Evolutionary conservation across 768 basidiomycete species (phyloP).

Genomic region (Cubamyces sp.): DNA sequence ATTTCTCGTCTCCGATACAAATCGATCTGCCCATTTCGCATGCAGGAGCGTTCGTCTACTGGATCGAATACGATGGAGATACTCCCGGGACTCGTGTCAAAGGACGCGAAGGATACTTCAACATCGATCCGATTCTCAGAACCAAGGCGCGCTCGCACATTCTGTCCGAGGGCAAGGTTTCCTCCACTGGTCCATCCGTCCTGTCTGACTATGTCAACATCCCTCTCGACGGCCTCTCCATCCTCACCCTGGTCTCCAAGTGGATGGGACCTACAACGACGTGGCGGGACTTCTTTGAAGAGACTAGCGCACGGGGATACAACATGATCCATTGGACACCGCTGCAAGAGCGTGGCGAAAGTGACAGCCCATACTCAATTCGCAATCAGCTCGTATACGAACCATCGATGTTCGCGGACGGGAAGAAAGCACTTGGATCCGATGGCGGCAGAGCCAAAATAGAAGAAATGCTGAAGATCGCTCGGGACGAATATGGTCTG

Average conservation of each 20-base stretch:
- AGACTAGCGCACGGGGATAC: slow-evolving; percentile 89
- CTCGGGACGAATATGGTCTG: slow-evolving; percentile 85
- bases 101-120: slow-evolving; percentile 93
- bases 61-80: slow-evolving; percentile 86
- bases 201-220: slow-evolving; percentile 61
- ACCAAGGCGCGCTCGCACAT: slow-evolving; percentile 75
- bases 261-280: slow-evolving; percentile 90
- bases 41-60: slow-evolving; percentile 95
- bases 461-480: slow-evolving; percentile 65
- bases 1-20: slow-evolving; percentile 90
- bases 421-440: slow-evolving; percentile 35
- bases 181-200: slow-evolving; percentile 55
- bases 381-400: slow-evolving; percentile 86
- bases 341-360: slow-evolving; percentile 87
- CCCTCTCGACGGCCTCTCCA: slow-evolving; percentile 85
- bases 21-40: slow-evolving; percentile 96
- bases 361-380: slow-evolving; percentile 93
- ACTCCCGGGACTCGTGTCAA: slow-evolving; percentile 62
- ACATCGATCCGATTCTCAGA: slow-evolving; percentile 89
- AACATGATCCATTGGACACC: slow-evolving; percentile 99
- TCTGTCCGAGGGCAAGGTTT: slow-evolving; percentile 55
- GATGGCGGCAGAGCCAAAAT: slow-evolving; percentile 62
- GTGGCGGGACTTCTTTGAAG: slow-evolving; percentile 82
- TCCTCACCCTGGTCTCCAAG: slow-evolving; percentile 92
- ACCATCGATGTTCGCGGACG: slow-evolving; percentile 61